Percentiles rank a stretch among this genome's conserved stretches.
These are phyloP conservation scores for Aspergillus sp. DNA, from an alignment of 2,329 filamentous ascomycete species.

Conservation along the genomic window DNA sequence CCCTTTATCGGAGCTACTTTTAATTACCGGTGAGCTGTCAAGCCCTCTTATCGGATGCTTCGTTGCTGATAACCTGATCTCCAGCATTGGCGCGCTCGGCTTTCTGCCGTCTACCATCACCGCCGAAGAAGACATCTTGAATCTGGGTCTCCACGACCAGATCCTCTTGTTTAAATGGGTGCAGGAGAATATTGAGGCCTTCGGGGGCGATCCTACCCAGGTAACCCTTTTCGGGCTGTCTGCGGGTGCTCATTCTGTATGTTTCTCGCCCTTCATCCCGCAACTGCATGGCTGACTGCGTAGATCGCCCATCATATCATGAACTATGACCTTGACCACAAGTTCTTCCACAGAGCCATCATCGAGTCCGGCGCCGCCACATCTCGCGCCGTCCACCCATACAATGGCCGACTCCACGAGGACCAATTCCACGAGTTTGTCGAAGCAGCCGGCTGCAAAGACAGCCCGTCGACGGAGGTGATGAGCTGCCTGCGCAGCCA, in stretches of 20 bases:
- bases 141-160: slow-evolving; percentile 39
- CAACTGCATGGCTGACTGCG: not conserved
- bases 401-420: slow-evolving; percentile 42
- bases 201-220: slow-evolving; percentile 25
- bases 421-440: slow-evolving; percentile 47
- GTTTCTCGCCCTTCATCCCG: not conserved
- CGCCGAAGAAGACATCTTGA: slow-evolving; percentile 53
- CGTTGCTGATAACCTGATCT: not conserved
- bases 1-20: slow-evolving; percentile 48
- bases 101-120: slow-evolving; percentile 62
- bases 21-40: slow-evolving; percentile 36
- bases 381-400: slow-evolving; percentile 47
- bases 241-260: slow-evolving; percentile 49
- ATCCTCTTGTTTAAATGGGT: slow-evolving; percentile 32
- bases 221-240: slow-evolving; percentile 41
- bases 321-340: slow-evolving; percentile 35
- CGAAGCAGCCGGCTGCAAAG: slow-evolving; percentile 32
- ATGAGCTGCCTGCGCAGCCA: slow-evolving; percentile 44
- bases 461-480: slow-evolving; percentile 29
- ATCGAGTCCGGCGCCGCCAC: slow-evolving; percentile 49
- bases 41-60: not conserved
- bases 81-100: slow-evolving; percentile 53
- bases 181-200: slow-evolving; percentile 23
- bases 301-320: slow-evolving; percentile 69
- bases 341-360: slow-evolving; percentile 47